These are phyloP conservation scores for Barnettozyma siamensis DNA, from an alignment of 805 yeast species.

Conservation along the genomic window DNA sequence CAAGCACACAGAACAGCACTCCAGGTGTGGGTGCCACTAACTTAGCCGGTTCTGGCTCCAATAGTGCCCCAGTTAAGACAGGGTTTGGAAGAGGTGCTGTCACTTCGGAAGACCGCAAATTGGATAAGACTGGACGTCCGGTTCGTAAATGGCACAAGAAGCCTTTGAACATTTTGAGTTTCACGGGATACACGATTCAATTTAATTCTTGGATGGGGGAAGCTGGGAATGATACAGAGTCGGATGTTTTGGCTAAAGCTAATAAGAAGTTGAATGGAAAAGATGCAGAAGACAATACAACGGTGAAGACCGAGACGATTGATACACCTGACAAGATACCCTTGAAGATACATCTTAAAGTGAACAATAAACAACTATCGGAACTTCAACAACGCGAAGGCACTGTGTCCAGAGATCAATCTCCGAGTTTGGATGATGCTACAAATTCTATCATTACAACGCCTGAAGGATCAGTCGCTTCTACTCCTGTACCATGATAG, in stretches of 20 bases:
- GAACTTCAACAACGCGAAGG: not conserved
- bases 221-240: too few relatives aligned
- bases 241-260: not conserved
- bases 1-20: not conserved
- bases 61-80: conserved; percentile 6
- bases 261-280: not conserved
- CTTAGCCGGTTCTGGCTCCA: conserved; percentile 6
- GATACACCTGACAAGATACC: not conserved
- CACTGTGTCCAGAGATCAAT: conserved; percentile 18
- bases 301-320: not conserved
- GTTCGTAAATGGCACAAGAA: conserved; percentile 40
- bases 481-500: conserved; percentile 11
- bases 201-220: conserved; percentile 36
- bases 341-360: conserved; percentile 18
- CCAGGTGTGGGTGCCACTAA: conserved; percentile 10
- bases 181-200: conserved; percentile 38
- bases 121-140: conserved; percentile 39
- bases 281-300: not conserved
- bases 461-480: conserved; percentile 18
- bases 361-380: conserved; percentile 17
- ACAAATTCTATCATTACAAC: conserved; percentile 18
- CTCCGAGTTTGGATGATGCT: conserved; percentile 18
- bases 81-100: conserved; percentile 9
- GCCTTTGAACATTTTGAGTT: conserved; percentile 35
- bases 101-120: conserved; percentile 12